phyloP scores from a whole-genome alignment of 2,329 filamentous ascomycete genomes.

The Xylariales sp. region DNA sequence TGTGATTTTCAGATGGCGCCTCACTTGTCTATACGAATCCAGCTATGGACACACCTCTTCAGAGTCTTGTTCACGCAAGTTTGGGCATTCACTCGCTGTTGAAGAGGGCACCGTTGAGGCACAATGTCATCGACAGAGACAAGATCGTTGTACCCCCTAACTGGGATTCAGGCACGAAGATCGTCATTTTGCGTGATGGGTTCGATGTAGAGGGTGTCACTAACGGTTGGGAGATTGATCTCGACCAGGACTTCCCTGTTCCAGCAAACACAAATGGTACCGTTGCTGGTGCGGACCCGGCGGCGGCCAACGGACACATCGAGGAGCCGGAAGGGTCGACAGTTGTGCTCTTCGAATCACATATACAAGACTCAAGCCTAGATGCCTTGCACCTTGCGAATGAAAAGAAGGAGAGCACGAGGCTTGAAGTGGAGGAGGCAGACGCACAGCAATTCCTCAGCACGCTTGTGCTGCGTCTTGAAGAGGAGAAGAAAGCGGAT shows the following conservation, averaged over 20 bases:
- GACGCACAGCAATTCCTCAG: conserved; percentile 76
- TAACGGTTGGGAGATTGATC: conserved; percentile 79
- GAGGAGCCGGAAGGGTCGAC: conserved; percentile 53
- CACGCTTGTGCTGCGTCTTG: conserved; percentile 71
- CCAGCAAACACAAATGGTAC: conserved; percentile 18
- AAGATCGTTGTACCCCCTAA: conserved; percentile 93
- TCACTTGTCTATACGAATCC: conserved; percentile 83
- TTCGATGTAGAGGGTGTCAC: conserved; percentile 89
- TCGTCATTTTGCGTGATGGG: conserved; percentile 82
- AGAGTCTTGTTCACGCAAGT: conserved; percentile 77
- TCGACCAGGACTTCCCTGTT: conserved; percentile 52
- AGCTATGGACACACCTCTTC: conserved; percentile 70
- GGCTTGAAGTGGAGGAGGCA: conserved; percentile 60
- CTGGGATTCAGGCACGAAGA: conserved; percentile 99
- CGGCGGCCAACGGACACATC: conserved; percentile 11
- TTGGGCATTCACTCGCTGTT: conserved; percentile 81
- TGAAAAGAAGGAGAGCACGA: conserved; percentile 36
- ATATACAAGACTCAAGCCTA: conserved; percentile 70
- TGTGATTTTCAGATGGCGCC: conserved; percentile 70
- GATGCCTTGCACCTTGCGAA: conserved; percentile 55
- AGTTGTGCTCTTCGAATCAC: conserved; percentile 72
- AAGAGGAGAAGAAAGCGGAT: conserved; percentile 54
- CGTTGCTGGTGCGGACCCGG: not conserved
- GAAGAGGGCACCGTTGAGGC: conserved; percentile 73
- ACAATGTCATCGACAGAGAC: conserved; percentile 89